Evolutionary conservation across 2,329 filamentous ascomycete genomes (phyloP).

Genomic region (Didymella arachidicola): DNA sequence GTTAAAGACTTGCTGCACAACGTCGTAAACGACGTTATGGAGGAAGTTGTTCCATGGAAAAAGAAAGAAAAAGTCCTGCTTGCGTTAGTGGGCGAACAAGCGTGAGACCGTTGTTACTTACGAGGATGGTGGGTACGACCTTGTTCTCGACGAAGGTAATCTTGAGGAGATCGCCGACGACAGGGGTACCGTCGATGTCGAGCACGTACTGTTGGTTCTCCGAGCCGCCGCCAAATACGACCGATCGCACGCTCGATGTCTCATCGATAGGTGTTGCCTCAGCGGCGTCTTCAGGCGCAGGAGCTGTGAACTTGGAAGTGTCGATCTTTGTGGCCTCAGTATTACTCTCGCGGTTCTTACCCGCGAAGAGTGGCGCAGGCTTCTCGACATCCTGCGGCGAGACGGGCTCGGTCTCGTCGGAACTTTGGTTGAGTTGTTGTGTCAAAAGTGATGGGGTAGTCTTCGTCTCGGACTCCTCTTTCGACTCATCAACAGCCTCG

Average conservation of each 20-base stretch:
- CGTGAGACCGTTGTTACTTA: constrained; percentile 59
- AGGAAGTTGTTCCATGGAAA: constrained; percentile 99
- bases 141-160: constrained; percentile 94
- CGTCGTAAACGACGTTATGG: constrained; percentile 98
- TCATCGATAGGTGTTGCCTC: constrained; percentile 51
- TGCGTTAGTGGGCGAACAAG: background rate
- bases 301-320: constrained; percentile 39
- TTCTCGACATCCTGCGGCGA: constrained; percentile 71
- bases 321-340: constrained; percentile 40
- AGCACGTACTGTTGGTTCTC: constrained; percentile 59
- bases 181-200: constrained; percentile 71
- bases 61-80: constrained; percentile 94
- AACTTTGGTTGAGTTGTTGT: constrained; percentile 51
- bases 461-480: constrained; percentile 38
- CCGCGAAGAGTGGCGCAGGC: constrained; percentile 70
- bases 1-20: constrained; percentile 98
- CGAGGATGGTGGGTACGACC: constrained; percentile 94
- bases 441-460: constrained; percentile 52
- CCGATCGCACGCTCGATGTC: constrained; percentile 43
- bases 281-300: constrained; percentile 41
- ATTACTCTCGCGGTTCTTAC: constrained; percentile 46
- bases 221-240: constrained; percentile 45
- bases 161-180: constrained; percentile 94
- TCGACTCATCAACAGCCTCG: constrained; percentile 28
- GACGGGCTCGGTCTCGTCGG: constrained; percentile 40